Evolutionary conservation across 1,284 basidiomycete genomes (phyloP), one percentile per base, ranked within the genome.

Genomic region (Pseudozyma thailandica): DNA sequence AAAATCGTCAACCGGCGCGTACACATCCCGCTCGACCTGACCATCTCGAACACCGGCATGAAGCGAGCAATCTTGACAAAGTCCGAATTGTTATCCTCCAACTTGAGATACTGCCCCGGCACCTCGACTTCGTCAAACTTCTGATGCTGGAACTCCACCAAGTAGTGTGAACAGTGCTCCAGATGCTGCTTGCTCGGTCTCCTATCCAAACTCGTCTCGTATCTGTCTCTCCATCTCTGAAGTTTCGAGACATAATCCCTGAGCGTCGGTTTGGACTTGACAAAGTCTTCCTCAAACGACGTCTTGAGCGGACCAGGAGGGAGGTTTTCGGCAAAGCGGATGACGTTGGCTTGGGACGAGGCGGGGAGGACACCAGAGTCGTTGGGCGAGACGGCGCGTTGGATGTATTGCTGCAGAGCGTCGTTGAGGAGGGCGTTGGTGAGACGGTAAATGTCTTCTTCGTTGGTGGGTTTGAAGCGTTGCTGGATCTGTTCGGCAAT

Each of bases 91-190:
- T 88, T 93, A 83, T 98, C 96, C 82, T 95, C 94, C 81, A 79
- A 46, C 47, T 63, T 58, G 0, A 94, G 91, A 80, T 99, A 99
- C 84, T 99, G 96, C 9, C 96, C 96, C 20, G 96, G 96, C 54
- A 99, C 90, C 83, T 99, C 96, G 49, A 99, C 93, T 74, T 98
- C 96, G 77, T 98, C 96, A 58, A 97, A 94, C 83, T 95, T 97
- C 80, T 90, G 90, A 84, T 97, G 94, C 78, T 98, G 95, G 87
- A 98, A 99, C 83, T 98, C 95, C 12, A 93, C 92, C 70, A 98
- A 86, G 85, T 94, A 98, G 84, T 96, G 94, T 72, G 92, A 94
- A 45, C 93, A 86, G 60, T 90, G 87, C 74, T 98, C 94, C 50
- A 99, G 85, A n/a, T 92, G 89, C 79, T 95, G 92, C 52, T 90